Percentiles rank a stretch among this genome's conserved stretches.
These are phyloP conservation scores for Mycena olivaceomarginata DNA, from an alignment of 768 basidiomycete species.

Conservation along the genomic window DNA sequence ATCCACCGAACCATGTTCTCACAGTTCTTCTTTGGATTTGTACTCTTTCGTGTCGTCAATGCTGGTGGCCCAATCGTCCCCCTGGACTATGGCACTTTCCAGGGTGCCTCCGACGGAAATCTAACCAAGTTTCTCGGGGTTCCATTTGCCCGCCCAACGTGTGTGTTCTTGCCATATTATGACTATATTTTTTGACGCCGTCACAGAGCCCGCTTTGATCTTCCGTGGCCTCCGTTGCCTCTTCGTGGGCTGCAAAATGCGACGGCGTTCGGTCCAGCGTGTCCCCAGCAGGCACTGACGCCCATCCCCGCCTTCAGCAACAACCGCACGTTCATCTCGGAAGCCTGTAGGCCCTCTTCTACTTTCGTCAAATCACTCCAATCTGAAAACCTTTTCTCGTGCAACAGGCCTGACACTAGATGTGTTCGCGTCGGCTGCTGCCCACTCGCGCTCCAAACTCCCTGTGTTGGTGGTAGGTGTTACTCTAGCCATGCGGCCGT, in stretches of 20 bases:
- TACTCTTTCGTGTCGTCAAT: too few species aligned
- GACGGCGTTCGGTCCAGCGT: not conserved
- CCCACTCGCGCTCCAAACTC: not conserved
- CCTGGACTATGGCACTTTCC: not conserved
- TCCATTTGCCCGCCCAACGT: not conserved
- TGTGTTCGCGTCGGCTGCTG: constrained; percentile 55
- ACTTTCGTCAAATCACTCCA: not conserved
- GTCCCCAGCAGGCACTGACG: not conserved
- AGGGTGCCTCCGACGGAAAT: not conserved
- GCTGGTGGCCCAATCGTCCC: not conserved
- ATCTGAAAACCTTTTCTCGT: not conserved
- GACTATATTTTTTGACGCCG: not conserved
- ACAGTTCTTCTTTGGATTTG: too few species aligned
- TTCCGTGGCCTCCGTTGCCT: not conserved
- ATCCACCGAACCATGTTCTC: too few species aligned
- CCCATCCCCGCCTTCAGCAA: not conserved
- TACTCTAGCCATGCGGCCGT: not conserved
- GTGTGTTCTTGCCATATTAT: not conserved
- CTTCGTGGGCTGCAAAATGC: constrained; percentile 6
- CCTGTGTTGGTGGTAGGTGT: constrained; percentile 34
- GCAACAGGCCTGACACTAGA: constrained; percentile 64
- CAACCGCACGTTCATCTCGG: not conserved
- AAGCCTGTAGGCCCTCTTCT: not conserved
- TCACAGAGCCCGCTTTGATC: not conserved
- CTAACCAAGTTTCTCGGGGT: not conserved